Evolutionary conservation across 1,284 basidiomycete species (phyloP).

Genomic region (Marasmius fiardii): DNA sequence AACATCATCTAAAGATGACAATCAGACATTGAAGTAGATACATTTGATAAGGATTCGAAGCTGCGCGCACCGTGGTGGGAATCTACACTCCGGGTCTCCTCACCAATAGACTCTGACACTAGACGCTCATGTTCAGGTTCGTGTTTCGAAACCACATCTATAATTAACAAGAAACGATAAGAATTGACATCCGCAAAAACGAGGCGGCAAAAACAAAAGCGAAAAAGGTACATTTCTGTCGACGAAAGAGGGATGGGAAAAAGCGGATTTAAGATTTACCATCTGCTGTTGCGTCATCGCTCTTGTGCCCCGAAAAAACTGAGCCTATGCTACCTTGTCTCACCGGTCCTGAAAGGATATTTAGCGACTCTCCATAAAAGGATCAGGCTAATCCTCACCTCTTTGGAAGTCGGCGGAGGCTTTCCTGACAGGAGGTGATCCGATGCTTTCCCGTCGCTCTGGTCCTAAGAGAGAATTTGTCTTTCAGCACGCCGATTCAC

Average conservation of each 20-base stretch:
- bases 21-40: too few relatives aligned
- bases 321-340: background rate
- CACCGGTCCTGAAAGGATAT: constrained; percentile 2
- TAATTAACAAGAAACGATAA: too few relatives aligned
- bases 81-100: too few relatives aligned
- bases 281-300: background rate
- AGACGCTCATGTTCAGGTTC: too few relatives aligned
- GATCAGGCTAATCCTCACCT: background rate
- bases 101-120: too few relatives aligned
- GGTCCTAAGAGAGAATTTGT: constrained; percentile 34
- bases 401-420: background rate
- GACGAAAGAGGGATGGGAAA: background rate
- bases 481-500: constrained; percentile 44
- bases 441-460: background rate
- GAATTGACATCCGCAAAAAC: too few relatives aligned
- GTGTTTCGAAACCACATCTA: too few relatives aligned
- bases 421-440: background rate
- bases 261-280: background rate
- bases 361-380: constrained; percentile 6
- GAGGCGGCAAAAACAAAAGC: too few relatives aligned
- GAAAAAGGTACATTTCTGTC: too few relatives aligned
- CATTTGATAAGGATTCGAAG: too few relatives aligned
- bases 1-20: too few relatives aligned
- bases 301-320: background rate
- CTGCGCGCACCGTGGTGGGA: too few relatives aligned